Evolutionary conservation across 208 protist genomes (phyloP), one percentile per base, ranked within the genome.

Genomic region (Acanthamoeba quina): DNA sequence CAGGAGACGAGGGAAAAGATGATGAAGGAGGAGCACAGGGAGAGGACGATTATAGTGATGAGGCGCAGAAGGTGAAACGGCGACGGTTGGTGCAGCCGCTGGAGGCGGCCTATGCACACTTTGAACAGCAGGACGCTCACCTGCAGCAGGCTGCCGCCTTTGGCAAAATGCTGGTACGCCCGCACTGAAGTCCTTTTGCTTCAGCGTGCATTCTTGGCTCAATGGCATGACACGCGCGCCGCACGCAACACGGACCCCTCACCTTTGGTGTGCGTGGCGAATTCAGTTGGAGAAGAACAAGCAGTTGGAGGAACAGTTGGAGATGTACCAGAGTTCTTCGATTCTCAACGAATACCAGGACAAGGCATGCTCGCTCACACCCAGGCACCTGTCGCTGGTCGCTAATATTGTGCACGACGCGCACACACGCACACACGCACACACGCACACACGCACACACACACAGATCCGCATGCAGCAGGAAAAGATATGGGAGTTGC

Each of bases 271-370:
- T 44, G n/a, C 37, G 68, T n/a, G 5, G 68, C 9, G 37, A 29
- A 44, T 41, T 0, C 78, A 86, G 78, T 86, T 86, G 78, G 78
- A 86, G 9, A 86, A 86, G 49, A 86, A 86, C 49, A 86, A 86
- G 78, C 78, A 86, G 49, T 26, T 86, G 47, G 78, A 86, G 24
- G 78, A 86, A 21, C 78, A 86, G 49, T 49, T 86, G n/a, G 78
- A 86, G 9, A 49, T 86, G 21, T 86, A 47, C 19, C 44, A 62
- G 17, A n/a, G 44, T 15, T 86, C 78, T 3, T 26, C 78, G 29
- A 86, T 86, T 7, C 78, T 86, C 78, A 86, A 86, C 78, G 78
- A 86, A 17, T 86, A 86, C 34, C 78, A 86, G 49, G 78, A 86
- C 47, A 86, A 86, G 78, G 78, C 31, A 26, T 78, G 70, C 29